phyloP scores from a whole-genome alignment of 2,329 filamentous ascomycete genomes.

The Fusarium torreyae region DNA sequence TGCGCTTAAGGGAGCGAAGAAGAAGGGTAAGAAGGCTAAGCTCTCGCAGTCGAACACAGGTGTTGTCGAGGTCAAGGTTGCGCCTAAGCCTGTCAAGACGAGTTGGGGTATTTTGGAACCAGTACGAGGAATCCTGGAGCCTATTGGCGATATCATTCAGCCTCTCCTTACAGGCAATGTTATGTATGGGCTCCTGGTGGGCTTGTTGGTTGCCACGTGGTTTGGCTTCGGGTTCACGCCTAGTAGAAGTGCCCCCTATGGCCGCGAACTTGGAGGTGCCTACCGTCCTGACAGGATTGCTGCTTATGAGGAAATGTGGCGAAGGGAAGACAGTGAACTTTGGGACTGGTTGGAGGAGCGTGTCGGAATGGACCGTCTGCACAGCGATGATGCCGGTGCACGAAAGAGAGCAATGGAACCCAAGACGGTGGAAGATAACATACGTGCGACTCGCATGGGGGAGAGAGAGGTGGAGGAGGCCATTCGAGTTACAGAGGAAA shows the following conservation, averaged over 20 bases:
- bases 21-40: constrained; percentile 71
- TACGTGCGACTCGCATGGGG: constrained; percentile 74
- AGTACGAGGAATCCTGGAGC: constrained; percentile 77
- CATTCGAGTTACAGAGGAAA: constrained; percentile 88
- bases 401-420: constrained; percentile 68
- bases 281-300: constrained; percentile 76
- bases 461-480: constrained; percentile 83
- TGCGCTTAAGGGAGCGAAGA: constrained; percentile 68
- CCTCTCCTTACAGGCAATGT: constrained; percentile 83
- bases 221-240: constrained; percentile 72
- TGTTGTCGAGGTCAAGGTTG: constrained; percentile 57
- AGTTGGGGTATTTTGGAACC: constrained; percentile 89
- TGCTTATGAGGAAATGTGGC: constrained; percentile 95
- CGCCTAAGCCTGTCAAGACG: constrained; percentile 61
- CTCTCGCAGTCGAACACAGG: constrained; percentile 62
- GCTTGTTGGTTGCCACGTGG: constrained; percentile 82
- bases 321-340: constrained; percentile 85
- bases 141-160: constrained; percentile 77
- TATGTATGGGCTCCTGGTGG: constrained; percentile 80
- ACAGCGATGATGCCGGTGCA: constrained; percentile 51
- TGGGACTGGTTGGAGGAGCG: constrained; percentile 96
- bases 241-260: constrained; percentile 56
- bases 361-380: constrained; percentile 77
- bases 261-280: constrained; percentile 50
- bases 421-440: constrained; percentile 71